Evolutionary conservation across 1,284 basidiomycete species (phyloP).

Genomic region (Trichosporon coremiiforme): DNA sequence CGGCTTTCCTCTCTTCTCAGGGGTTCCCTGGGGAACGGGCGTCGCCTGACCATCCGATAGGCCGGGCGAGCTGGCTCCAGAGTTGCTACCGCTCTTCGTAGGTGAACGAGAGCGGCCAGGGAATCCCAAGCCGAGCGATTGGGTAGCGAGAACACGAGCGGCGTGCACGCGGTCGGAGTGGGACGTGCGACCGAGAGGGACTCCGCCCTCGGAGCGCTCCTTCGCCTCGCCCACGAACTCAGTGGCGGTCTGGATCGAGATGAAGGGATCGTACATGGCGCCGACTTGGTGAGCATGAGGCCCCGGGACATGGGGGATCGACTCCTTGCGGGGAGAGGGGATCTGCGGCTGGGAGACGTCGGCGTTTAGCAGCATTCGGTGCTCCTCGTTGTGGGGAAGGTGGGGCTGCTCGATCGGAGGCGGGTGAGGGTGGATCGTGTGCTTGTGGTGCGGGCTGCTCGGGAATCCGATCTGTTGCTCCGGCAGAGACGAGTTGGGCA

Average conservation of each 20-base stretch:
- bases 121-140: conserved; percentile 51
- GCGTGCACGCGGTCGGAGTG: conserved; percentile 58
- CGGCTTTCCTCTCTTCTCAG: not conserved
- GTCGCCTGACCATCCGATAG: conserved; percentile 10
- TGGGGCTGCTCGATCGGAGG: conserved; percentile 40
- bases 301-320: conserved; percentile 16
- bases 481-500: conserved; percentile 11
- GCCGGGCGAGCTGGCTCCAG: conserved; percentile 21
- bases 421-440: conserved; percentile 29
- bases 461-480: conserved; percentile 26
- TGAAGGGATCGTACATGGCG: conserved; percentile 55
- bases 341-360: conserved; percentile 46
- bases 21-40: conserved; percentile 2
- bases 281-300: conserved; percentile 52
- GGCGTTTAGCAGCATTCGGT: conserved; percentile 49
- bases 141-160: conserved; percentile 53
- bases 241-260: conserved; percentile 54
- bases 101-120: conserved; percentile 28
- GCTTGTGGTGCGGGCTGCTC: conserved; percentile 26
- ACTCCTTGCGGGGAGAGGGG: not conserved
- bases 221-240: conserved; percentile 35
- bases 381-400: conserved; percentile 42
- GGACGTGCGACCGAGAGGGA: conserved; percentile 71
- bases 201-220: conserved; percentile 64
- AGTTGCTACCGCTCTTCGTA: conserved; percentile 13